These are phyloP conservation scores for Phylloporus scabripes DNA, from an alignment of 768 basidiomycete species.

Conservation along the genomic window DNA sequence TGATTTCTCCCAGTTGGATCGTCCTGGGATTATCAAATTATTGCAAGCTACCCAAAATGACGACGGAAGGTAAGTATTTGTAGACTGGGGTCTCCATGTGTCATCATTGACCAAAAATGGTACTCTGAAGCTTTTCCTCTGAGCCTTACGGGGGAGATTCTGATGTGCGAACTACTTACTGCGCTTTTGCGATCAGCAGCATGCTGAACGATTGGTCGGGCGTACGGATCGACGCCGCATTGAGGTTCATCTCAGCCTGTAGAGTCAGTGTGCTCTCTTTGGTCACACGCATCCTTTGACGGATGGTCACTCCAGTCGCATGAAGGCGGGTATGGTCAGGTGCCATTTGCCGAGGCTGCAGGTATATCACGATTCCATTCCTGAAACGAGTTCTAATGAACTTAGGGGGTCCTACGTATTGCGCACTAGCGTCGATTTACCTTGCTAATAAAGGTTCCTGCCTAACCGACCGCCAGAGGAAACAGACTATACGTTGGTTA, in stretches of 20 bases:
- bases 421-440: constrained; percentile 71
- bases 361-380: constrained; percentile 41
- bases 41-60: constrained; percentile 64
- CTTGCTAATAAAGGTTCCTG: constrained; percentile 35
- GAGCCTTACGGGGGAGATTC: constrained; percentile 64
- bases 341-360: constrained; percentile 77
- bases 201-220: constrained; percentile 80
- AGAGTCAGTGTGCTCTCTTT: constrained; percentile 43
- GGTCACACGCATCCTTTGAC: not conserved
- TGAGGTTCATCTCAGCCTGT: constrained; percentile 64
- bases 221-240: constrained; percentile 54
- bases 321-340: constrained; percentile 90
- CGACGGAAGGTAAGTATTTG: constrained; percentile 68
- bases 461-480: constrained; percentile 36
- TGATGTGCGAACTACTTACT: constrained; percentile 81
- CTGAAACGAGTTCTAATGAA: not conserved
- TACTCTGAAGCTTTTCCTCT: constrained; percentile 55
- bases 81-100: constrained; percentile 9
- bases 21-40: constrained; percentile 59
- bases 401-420: constrained; percentile 90
- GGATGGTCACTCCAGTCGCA: constrained; percentile 54
- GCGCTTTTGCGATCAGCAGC: constrained; percentile 76
- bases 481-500: constrained; percentile 70
- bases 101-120: constrained; percentile 1
- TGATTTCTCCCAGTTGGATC: constrained; percentile 67